Conservation (phyloP, 2,329 filamentous ascomycete species). For the Chaetomium sp. region DNA sequence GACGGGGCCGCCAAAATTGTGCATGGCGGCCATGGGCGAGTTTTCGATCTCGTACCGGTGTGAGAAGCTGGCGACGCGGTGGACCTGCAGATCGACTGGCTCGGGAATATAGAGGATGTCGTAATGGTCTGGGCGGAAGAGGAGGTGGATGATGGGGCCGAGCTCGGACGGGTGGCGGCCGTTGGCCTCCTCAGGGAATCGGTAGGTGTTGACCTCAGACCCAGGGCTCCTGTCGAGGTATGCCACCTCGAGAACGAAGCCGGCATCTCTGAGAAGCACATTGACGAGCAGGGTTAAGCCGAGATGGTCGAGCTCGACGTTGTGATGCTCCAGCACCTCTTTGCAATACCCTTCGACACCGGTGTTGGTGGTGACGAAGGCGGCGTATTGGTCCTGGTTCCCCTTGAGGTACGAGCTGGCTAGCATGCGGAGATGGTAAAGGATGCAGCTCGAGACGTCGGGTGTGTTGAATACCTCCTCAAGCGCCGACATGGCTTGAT, state of each 20-base stretch:
- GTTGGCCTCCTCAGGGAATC: slow-evolving; percentile 52
- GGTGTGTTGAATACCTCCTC: slow-evolving; percentile 67
- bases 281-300: slow-evolving; percentile 72
- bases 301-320: slow-evolving; percentile 86
- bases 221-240: slow-evolving; percentile 86
- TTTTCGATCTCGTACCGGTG: slow-evolving; percentile 40
- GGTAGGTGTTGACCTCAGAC: slow-evolving; percentile 65
- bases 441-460: slow-evolving; percentile 62
- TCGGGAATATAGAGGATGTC: slow-evolving; percentile 71
- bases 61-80: slow-evolving; percentile 43
- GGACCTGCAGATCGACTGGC: slow-evolving; percentile 43
- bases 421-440: slow-evolving; percentile 79
- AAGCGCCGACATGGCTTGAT: slow-evolving; percentile 48
- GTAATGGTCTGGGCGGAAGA: slow-evolving; percentile 77
- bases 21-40: slow-evolving; percentile 32
- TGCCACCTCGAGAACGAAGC: slow-evolving; percentile 76
- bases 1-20: slow-evolving; percentile 34
- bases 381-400: slow-evolving; percentile 60
- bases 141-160: slow-evolving; percentile 49
- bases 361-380: slow-evolving; percentile 58
- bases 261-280: slow-evolving; percentile 70
- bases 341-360: slow-evolving; percentile 63
- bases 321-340: slow-evolving; percentile 63
- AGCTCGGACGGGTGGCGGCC: slow-evolving; percentile 37
- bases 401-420: slow-evolving; percentile 80